Evolutionary conservation across 768 basidiomycete genomes (phyloP).

Genomic region (Panus rudis): DNA sequence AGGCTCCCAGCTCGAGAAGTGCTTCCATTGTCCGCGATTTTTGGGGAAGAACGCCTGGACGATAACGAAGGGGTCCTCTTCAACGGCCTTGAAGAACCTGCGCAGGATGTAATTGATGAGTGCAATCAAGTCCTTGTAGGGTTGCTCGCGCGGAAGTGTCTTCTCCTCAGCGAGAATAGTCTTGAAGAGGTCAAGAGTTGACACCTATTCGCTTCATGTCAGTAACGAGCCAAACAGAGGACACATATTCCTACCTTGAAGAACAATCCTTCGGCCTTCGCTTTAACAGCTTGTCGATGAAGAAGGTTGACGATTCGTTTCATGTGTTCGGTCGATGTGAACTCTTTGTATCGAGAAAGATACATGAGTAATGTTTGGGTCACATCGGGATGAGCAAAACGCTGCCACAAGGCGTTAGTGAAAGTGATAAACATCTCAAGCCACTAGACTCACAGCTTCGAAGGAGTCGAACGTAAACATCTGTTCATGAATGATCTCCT

Average conservation of each 20-base stretch:
- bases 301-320: constrained; percentile 84
- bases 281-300: constrained; percentile 84
- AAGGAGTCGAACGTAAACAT: constrained; percentile 90
- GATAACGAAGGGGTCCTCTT: constrained; percentile 78
- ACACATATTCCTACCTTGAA: constrained; percentile 62
- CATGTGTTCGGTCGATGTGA: constrained; percentile 74
- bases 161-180: constrained; percentile 75
- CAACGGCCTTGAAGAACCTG: constrained; percentile 89
- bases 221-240: not conserved
- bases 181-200: constrained; percentile 85
- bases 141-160: constrained; percentile 68
- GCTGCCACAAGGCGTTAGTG: constrained; percentile 37
- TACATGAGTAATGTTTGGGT: constrained; percentile 79
- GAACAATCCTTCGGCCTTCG: constrained; percentile 90
- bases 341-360: constrained; percentile 78
- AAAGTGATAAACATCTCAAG: constrained; percentile 7
- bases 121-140: constrained; percentile 75
- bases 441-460: constrained; percentile 57
- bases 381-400: constrained; percentile 84
- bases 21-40: constrained; percentile 82
- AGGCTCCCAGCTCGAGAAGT: constrained; percentile 72
- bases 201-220: constrained; percentile 51
- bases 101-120: constrained; percentile 84
- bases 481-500: constrained; percentile 71
- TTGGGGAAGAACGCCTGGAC: constrained; percentile 91